Conservation (phyloP, 2,329 filamentous ascomycete genomes). For the Scytalidium sp. region DNA sequence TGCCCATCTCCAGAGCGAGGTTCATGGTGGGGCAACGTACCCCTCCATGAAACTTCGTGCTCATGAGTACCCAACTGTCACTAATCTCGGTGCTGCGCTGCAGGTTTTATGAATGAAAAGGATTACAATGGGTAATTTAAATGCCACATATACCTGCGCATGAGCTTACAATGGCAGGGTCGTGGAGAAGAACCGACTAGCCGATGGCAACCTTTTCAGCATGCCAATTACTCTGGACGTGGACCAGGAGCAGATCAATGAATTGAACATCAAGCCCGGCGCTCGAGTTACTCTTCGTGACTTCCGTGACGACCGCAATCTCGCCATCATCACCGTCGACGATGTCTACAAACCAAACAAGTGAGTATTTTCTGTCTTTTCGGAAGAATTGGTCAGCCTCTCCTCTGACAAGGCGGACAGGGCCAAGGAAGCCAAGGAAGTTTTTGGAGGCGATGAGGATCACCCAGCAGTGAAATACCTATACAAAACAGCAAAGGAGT, state of each 20-base stretch:
- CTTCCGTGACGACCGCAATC: conserved; percentile 91
- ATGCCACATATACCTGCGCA: conserved; percentile 2
- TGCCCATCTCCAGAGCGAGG: conserved; percentile 5
- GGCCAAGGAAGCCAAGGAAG: conserved; percentile 84
- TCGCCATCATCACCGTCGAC: conserved; percentile 93
- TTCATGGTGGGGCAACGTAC: conserved; percentile 19
- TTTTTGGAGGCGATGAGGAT: conserved; percentile 88
- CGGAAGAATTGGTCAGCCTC: background rate
- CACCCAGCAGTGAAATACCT: conserved; percentile 94
- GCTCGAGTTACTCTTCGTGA: conserved; percentile 86
- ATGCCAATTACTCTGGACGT: conserved; percentile 97
- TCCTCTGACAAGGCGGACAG: conserved; percentile 40
- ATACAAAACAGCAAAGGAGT: conserved; percentile 75
- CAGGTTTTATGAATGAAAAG: conserved; percentile 95
- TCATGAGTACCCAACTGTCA: background rate
- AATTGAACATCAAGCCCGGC: conserved; percentile 73
- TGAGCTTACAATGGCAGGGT: conserved; percentile 57
- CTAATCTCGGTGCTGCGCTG: conserved; percentile 5
- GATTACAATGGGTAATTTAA: conserved; percentile 81
- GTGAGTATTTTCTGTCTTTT: conserved; percentile 46
- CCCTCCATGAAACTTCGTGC: conserved; percentile 16
- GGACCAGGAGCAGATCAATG: conserved; percentile 69
- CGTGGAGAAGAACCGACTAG: conserved; percentile 82
- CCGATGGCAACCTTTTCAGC: conserved; percentile 85
- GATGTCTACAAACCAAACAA: conserved; percentile 96